These are phyloP conservation scores for Saccharomycopsis selenospora DNA, from an alignment of 805 yeast species.

Conservation along the genomic window DNA sequence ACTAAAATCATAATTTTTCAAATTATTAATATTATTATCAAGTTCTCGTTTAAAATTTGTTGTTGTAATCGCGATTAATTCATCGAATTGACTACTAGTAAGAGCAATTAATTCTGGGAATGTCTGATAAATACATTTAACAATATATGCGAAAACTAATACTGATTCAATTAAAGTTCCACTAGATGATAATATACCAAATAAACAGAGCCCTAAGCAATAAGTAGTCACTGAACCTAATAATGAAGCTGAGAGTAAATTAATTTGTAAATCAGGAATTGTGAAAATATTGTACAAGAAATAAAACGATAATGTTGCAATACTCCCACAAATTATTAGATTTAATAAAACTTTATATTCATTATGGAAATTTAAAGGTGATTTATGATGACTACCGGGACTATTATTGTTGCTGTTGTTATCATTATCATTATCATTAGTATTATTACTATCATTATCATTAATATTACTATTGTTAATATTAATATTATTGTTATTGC, in stretches of 20 bases:
- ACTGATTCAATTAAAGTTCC: conserved; percentile 93
- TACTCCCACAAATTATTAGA: conserved; percentile 63
- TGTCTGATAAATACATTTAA: conserved; percentile 86
- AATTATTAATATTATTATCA: conserved; percentile 26
- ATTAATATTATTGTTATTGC: too few relatives aligned
- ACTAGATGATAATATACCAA: conserved; percentile 73
- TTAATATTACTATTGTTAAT: too few relatives aligned
- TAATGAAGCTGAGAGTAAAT: conserved; percentile 68
- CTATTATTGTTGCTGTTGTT: conserved; percentile 5
- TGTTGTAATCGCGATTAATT: conserved; percentile 32
- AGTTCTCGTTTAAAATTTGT: conserved; percentile 30
- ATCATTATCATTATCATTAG: too few relatives aligned
- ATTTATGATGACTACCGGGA: conserved; percentile 3
- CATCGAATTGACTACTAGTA: conserved; percentile 37
- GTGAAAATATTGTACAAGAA: conserved; percentile 79
- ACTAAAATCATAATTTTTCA: conserved; percentile 12
- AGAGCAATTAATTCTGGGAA: conserved; percentile 76
- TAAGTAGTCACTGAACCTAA: conserved; percentile 80
- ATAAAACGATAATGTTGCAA: conserved; percentile 68
- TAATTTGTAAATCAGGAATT: conserved; percentile 58
- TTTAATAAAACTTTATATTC: conserved; percentile 77
- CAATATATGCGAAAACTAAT: conserved; percentile 80
- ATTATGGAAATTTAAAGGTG: conserved; percentile 36
- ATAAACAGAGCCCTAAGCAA: conserved; percentile 65
- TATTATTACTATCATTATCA: too few relatives aligned